Conservation (phyloP, 495 filamentous ascomycete genomes). For the Daldinia decipiens region DNA sequence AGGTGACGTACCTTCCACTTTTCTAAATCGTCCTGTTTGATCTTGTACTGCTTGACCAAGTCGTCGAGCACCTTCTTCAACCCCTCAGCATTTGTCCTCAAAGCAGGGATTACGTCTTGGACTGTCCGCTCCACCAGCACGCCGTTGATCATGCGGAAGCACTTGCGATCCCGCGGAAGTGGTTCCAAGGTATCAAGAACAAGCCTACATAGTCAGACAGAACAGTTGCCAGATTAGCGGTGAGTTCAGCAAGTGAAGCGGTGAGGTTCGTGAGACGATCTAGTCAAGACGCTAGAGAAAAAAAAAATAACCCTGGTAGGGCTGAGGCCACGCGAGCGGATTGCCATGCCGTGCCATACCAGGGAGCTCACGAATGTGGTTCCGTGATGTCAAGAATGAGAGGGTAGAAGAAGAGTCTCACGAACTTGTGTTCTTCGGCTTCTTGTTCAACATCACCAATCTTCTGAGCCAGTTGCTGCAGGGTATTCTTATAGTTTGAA, state of each 20-base stretch:
- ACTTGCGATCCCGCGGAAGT: constrained; percentile 87
- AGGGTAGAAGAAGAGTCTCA: constrained; percentile 34
- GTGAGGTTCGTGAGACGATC: constrained; percentile 44
- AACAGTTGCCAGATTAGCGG: constrained; percentile 52
- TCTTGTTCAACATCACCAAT: constrained; percentile 98
- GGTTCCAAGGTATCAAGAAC: constrained; percentile 93
- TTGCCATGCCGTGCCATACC: constrained; percentile 16
- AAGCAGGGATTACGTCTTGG: constrained; percentile 85
- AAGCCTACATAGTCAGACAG: constrained; percentile 71
- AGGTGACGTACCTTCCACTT: constrained; percentile 87
- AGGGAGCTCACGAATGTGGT: constrained; percentile 25
- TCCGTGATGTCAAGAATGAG: constrained; percentile 39
- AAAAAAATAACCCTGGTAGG: constrained; percentile 31
- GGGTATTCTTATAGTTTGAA: constrained; percentile 91
- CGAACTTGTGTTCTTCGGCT: constrained; percentile 96
- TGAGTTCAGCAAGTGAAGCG: constrained; percentile 48
- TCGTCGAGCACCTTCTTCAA: constrained; percentile 96
- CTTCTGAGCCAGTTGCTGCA: constrained; percentile 93
- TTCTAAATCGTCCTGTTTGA: constrained; percentile 93
- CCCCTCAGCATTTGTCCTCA: constrained; percentile 94
- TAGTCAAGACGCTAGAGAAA: constrained; percentile 36
- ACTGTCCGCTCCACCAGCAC: constrained; percentile 95
- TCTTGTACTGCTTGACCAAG: constrained; percentile 95
- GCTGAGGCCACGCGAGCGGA: constrained; percentile 33
- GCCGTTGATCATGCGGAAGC: constrained; percentile 98